phyloP scores from a whole-genome alignment of 768 basidiomycete species.

The Hericium erinaceus region DNA sequence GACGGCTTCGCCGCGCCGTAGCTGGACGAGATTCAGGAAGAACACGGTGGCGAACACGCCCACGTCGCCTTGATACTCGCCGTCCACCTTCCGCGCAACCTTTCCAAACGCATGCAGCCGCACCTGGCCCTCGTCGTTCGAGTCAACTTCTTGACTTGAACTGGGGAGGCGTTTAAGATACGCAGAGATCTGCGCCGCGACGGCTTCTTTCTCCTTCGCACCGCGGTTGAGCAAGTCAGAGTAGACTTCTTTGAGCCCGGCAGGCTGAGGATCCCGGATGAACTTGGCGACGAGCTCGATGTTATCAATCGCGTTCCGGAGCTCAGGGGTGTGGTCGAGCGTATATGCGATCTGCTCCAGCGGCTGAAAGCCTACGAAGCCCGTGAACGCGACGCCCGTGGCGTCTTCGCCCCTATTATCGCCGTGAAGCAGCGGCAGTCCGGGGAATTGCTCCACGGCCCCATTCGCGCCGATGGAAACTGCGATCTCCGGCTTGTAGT shows the following conservation, averaged over 20 bases:
- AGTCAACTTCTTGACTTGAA: slow-evolving; percentile 32
- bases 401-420: slow-evolving; percentile 1
- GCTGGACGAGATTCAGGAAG: slow-evolving; percentile 42
- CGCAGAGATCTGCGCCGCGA: slow-evolving; percentile 22
- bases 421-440: background rate
- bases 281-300: slow-evolving; percentile 24
- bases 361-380: slow-evolving; percentile 48
- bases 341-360: slow-evolving; percentile 32
- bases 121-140: slow-evolving; percentile 44
- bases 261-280: slow-evolving; percentile 21
- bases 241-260: slow-evolving; percentile 31
- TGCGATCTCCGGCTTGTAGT: slow-evolving; percentile 56
- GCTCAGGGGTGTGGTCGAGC: slow-evolving; percentile 35
- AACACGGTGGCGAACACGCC: slow-evolving; percentile 43
- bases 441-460: slow-evolving; percentile 5
- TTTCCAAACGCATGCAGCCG: slow-evolving; percentile 23
- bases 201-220: slow-evolving; percentile 11
- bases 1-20: slow-evolving; percentile 41
- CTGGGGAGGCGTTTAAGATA: slow-evolving; percentile 22
- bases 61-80: slow-evolving; percentile 45
- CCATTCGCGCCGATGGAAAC: slow-evolving; percentile 36
- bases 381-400: slow-evolving; percentile 20
- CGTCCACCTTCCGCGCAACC: slow-evolving; percentile 32
- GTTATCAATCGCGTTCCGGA: slow-evolving; percentile 29
- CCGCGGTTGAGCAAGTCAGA: slow-evolving; percentile 31